Evolutionary conservation across 805 yeast genomes (phyloP), one percentile per base, ranked within the genome.

Genomic region (Candida xyloterini): DNA sequence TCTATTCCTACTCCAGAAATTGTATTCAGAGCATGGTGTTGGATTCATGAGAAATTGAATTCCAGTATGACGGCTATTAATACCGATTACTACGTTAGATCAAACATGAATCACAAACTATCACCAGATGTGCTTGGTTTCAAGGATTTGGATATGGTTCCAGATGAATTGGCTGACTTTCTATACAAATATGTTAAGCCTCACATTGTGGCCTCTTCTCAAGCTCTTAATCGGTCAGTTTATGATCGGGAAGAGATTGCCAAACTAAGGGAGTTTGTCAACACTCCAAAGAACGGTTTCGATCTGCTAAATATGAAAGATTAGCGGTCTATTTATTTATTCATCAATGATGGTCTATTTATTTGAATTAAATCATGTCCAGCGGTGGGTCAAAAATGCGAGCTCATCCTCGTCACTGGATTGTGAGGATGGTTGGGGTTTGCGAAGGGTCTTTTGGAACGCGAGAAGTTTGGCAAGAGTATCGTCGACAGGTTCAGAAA

Each of bases 61-160:
- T 73, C 75, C 46, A 44, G 47, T 29, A 30, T 57, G 47, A 48
- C 46, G 13, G 44, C 58, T 4, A 33, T 77, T 44, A 82, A 79
- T 55, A 76, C 85, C 20, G 95, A 87, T 62, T 81, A 80, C 60
- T 73, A 83, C 40, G 84, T 79, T 63, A 79, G 95, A 67, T 79
- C 79, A 63, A 71, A 75, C 53, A 71, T 83, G 43, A 71, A 83
- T 64, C 95, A 87, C 63, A 56, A 23, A 9, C 7, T 54, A 15
- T 70, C 75, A 22, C 56, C 60, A 11, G 88, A 87, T 18, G 68
- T 71, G 55, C 76, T 83, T 11, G 25, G 33, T 4, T 86, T 81
- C 62, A 67, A 65, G 24, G 93, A 86, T 57, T 73, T 86, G 53
- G 93, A 86, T 31, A 78, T 87, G 57, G 67, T 71, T 33, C 76